Percentiles rank a stretch among this genome's conserved stretches.
phyloP scores from a whole-genome alignment of 495 filamentous ascomycete genomes.

The Penicillium coprophilum region DNA sequence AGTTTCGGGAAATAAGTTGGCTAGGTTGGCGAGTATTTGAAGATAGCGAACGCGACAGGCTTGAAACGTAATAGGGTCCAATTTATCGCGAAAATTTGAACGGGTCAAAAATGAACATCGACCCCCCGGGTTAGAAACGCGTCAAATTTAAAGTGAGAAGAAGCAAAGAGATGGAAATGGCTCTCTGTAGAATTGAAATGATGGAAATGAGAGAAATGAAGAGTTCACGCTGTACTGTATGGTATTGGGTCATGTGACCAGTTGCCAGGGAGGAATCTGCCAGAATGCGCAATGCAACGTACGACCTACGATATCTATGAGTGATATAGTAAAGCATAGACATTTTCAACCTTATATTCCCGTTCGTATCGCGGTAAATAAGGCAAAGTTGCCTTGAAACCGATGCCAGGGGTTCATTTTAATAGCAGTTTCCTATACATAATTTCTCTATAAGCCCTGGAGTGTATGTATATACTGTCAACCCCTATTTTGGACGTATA shows the following conservation, averaged over 20 bases:
- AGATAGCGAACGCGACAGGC: constrained; percentile 10
- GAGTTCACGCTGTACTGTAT: constrained; percentile 7
- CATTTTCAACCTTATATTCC: background rate
- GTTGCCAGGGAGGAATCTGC: constrained; percentile 12
- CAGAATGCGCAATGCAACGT: constrained; percentile 4
- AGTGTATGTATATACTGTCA: background rate
- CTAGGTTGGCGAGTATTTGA: background rate
- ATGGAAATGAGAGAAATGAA: constrained; percentile 5
- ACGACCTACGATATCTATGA: background rate
- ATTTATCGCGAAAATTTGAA: constrained; percentile 9
- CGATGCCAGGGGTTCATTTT: background rate
- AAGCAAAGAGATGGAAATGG: constrained; percentile 2
- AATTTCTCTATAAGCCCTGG: no score
- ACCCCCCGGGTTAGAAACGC: constrained; percentile 4
- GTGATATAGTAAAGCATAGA: background rate
- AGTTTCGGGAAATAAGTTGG: background rate
- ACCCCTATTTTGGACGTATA: background rate
- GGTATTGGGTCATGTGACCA: constrained; percentile 12
- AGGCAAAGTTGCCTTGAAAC: background rate
- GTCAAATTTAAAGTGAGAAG: background rate
- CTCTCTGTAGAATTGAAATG: background rate
- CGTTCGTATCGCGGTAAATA: no score
- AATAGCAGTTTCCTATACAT: background rate
- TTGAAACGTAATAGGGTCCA: constrained; percentile 9
- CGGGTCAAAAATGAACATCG: constrained; percentile 4